Evolutionary conservation across 2,329 filamentous ascomycete species (phyloP), one percentile per base, ranked within the genome.

Genomic region (Colletotrichum plurivorum): DNA sequence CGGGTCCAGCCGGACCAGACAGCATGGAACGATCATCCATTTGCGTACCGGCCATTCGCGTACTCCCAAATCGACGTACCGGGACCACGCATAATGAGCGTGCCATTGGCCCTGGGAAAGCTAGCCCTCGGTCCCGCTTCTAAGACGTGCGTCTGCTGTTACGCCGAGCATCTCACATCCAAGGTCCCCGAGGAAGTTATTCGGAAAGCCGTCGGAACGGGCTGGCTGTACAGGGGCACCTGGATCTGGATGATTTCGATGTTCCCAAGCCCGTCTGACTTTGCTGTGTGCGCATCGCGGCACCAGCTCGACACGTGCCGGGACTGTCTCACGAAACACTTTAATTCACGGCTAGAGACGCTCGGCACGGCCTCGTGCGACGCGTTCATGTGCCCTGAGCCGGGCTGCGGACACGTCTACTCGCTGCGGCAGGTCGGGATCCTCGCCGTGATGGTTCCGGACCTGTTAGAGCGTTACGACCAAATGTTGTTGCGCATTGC

Each of bases 241-340:
- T 70, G 72, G 67, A 12, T 46, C 10, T 46, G 56, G 46, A 20
- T 41, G 5, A 18, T 64, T 3, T 52, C 63, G 4, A 43, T 52
- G 12, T 75, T 75, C 46, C 72, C 71, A 7, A 36, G 58, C 12
- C 36, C 39, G 1, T 25, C 20, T 3, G 16, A 53, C 8, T 60
- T 73, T 6, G 61, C 70, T 6, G 43, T 36, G 5, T 75, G 73
- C 46, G 54, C 58, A 12, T 48, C 31, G 1, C 12, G 3, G 1
- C 73, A 75, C 49, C 27, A 3, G 15, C 62, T 74, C 16, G 62
- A 72, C 43, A 59, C 64, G 4, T 75, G 73, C 49, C 68, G 66
- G 13, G 8, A 13, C 15, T 75, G 73, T 36, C 55, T 75, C 2
- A 43, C 36, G 7, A 58, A n/a, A 1, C 60, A 72, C 49, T n/a